Evolutionary conservation across 2,329 filamentous ascomycete species (phyloP).

Genomic region (Hypoxylon sp.): DNA sequence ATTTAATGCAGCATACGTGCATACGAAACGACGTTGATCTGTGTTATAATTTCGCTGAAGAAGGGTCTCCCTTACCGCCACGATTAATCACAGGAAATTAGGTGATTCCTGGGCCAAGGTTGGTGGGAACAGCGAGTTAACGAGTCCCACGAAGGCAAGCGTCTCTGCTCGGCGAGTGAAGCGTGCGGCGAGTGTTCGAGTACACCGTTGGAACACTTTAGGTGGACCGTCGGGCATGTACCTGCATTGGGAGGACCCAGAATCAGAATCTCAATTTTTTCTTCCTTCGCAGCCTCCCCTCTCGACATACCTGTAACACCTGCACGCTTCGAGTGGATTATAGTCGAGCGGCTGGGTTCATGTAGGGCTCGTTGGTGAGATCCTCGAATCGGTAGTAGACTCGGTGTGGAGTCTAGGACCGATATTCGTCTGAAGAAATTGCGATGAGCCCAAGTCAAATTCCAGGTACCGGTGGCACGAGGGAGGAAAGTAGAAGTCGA

Average conservation of each 20-base stretch:
- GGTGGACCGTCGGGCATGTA: slow-evolving; percentile 57
- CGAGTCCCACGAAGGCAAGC: slow-evolving; percentile 67
- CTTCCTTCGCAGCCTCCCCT: not conserved
- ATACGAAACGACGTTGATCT: slow-evolving; percentile 43
- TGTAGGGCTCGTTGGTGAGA: slow-evolving; percentile 50
- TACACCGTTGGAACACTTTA: slow-evolving; percentile 49
- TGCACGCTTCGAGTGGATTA: slow-evolving; percentile 49
- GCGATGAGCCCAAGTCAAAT: slow-evolving; percentile 52
- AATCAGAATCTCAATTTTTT: slow-evolving; percentile 42
- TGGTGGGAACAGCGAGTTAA: slow-evolving; percentile 73
- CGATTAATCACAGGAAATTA: slow-evolving; percentile 61
- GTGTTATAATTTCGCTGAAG: slow-evolving; percentile 44
- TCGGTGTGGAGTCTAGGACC: slow-evolving; percentile 50
- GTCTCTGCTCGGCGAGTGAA: slow-evolving; percentile 56
- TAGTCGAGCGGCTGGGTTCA: slow-evolving; percentile 49
- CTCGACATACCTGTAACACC: slow-evolving; percentile 51
- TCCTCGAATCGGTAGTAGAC: slow-evolving; percentile 53
- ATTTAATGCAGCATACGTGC: slow-evolving; percentile 43
- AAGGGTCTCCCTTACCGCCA: slow-evolving; percentile 64
- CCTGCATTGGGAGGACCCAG: slow-evolving; percentile 54
- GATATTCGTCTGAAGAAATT: slow-evolving; percentile 50
- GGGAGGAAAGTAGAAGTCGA: slow-evolving; percentile 42
- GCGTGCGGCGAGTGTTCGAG: slow-evolving; percentile 59
- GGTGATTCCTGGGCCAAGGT: slow-evolving; percentile 60
- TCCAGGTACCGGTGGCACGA: slow-evolving; percentile 50